phyloP scores from a whole-genome alignment of 345 rosid species.

The Rubroshorea leprosula region DNA sequence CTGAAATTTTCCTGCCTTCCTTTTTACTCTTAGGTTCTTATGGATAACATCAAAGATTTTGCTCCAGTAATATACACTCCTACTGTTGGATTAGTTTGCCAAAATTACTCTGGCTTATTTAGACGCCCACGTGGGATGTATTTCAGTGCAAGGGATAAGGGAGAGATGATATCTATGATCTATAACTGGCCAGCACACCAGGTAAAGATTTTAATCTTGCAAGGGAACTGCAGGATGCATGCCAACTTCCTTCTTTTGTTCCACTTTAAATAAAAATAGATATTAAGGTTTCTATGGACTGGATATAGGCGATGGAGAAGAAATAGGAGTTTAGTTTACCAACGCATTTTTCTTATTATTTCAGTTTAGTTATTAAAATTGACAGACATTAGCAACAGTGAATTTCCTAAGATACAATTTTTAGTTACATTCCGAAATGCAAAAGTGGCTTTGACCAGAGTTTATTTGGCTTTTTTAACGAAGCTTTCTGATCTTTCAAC shows the following conservation, averaged over 20 bases:
- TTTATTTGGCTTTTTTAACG: too few species aligned
- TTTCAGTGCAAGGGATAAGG: conserved; percentile 97
- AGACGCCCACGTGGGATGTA: conserved; percentile 99
- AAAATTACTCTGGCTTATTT: conserved; percentile 91
- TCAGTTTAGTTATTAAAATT: too few species aligned
- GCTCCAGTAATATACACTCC: conserved; percentile 96
- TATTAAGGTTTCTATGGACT: not conserved
- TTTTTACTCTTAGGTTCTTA: conserved; percentile 66
- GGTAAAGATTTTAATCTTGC: conserved; percentile 29
- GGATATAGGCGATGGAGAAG: not conserved
- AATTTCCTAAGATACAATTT: too few species aligned
- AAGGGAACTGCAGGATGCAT: not conserved
- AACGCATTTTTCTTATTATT: too few species aligned
- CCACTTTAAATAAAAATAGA: not conserved
- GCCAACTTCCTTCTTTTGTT: not conserved
- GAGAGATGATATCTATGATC: conserved; percentile 76
- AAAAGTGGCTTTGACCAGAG: too few species aligned
- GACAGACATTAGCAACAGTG: too few species aligned
- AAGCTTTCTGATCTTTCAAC: too few species aligned
- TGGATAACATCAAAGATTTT: conserved; percentile 88
- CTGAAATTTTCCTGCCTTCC: conserved; percentile 4
- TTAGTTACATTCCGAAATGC: too few species aligned
- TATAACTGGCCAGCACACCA: conserved; percentile 74
- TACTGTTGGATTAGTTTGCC: conserved; percentile 94
- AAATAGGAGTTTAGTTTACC: not conserved